A percentile compares a stretch with the other conserved stretches of the same genome.
These are phyloP conservation scores for Colletotrichum cereale DNA, from an alignment of 2,329 filamentous ascomycete species.

Conservation along the genomic window DNA sequence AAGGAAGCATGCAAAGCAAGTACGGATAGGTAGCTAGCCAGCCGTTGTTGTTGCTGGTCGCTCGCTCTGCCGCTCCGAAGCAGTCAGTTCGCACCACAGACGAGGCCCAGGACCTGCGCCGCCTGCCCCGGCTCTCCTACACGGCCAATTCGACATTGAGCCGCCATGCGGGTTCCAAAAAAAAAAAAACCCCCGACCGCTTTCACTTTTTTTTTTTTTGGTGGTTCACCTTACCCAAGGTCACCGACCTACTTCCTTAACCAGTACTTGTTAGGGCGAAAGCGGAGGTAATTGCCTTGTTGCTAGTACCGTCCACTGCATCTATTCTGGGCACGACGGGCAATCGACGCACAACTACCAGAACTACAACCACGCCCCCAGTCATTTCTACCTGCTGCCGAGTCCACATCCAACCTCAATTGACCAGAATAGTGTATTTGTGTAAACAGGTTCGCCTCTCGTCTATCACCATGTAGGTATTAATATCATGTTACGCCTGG, in stretches of 20 bases:
- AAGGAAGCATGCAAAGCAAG: neutral
- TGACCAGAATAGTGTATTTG: neutral
- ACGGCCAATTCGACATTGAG: slow-evolving; percentile 29
- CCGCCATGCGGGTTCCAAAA: no score
- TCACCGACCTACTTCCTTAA: neutral
- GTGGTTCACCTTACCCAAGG: neutral
- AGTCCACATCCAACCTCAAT: neutral
- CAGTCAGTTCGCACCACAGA: slow-evolving; percentile 37
- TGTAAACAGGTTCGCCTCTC: neutral
- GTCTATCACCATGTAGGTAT: neutral
- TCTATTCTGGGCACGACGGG: slow-evolving; percentile 36
- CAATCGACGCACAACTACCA: slow-evolving; percentile 8
- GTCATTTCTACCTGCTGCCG: neutral
- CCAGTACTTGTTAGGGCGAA: neutral
- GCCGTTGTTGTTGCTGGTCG: slow-evolving; percentile 1
- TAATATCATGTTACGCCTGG: neutral
- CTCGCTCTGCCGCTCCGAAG: slow-evolving; percentile 14
- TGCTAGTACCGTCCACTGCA: slow-evolving; percentile 14
- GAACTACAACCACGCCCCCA: slow-evolving; percentile 19
- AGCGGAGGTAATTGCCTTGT: slow-evolving; percentile 8
- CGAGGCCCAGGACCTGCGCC: slow-evolving; percentile 28
- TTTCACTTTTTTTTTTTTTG: no score
- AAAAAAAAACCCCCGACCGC: no score
- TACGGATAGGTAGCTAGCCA: no score
- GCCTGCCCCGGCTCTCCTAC: slow-evolving; percentile 21